Evolutionary conservation across 164 flowering plant species (phyloP).

Genomic region (Chimonanthus salicifolius): DNA sequence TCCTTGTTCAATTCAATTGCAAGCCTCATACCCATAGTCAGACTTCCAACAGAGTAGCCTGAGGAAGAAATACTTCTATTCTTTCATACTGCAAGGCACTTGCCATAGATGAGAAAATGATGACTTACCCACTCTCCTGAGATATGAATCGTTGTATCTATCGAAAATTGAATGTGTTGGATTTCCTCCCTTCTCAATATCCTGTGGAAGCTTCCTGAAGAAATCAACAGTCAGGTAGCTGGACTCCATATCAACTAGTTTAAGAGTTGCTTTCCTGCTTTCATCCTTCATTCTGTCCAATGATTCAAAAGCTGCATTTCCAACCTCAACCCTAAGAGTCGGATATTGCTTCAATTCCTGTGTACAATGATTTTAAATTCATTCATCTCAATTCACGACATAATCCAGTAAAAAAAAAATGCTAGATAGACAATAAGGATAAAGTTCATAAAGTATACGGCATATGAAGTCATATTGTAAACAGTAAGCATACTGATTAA

Average conservation of each 20-base stretch:
- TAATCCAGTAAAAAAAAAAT: not conserved
- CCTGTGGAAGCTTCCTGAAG: conserved; percentile 97
- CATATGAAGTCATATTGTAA: no score
- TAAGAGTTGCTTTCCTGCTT: conserved; percentile 78
- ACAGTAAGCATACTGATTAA: no score
- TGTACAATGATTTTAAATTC: not conserved
- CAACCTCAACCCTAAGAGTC: conserved; percentile 50
- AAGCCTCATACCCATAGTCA: no score
- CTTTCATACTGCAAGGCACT: no score
- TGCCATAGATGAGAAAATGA: not conserved
- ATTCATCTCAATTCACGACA: not conserved
- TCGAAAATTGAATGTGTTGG: conserved; percentile 91
- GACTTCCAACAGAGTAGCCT: no score
- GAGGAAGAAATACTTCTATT: no score
- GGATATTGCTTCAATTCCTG: conserved; percentile 89
- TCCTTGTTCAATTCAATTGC: no score
- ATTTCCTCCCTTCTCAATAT: conserved; percentile 93
- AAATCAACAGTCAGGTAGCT: conserved; percentile 89
- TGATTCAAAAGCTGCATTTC: conserved; percentile 69
- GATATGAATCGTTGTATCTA: conserved; percentile 85
- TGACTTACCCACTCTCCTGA: conserved; percentile 68
- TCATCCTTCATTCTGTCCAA: conserved; percentile 81
- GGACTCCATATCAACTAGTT: conserved; percentile 89
- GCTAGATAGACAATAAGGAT: not conserved
- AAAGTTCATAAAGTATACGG: not conserved